These are phyloP conservation scores for Lactifluus pinguis DNA, from an alignment of 768 basidiomycete species.

Conservation along the genomic window DNA sequence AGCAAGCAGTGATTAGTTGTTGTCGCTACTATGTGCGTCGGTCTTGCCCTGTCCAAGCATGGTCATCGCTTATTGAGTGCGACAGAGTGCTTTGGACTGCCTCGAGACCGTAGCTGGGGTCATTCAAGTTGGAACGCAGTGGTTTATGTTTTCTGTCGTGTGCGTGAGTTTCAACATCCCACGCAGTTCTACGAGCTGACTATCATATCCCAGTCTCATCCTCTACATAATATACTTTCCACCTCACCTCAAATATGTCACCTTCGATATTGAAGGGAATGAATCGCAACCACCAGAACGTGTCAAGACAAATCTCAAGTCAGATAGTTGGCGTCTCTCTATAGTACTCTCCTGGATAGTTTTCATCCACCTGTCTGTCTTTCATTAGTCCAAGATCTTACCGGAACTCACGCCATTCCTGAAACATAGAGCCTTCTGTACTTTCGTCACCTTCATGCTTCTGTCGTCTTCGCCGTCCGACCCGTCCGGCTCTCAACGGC, in stretches of 20 bases:
- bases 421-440: slow-evolving; percentile 40
- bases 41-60: background rate
- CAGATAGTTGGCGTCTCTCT: slow-evolving; percentile 70
- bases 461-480: slow-evolving; percentile 36
- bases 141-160: slow-evolving; percentile 80
- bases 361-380: slow-evolving; percentile 62
- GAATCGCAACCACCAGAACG: slow-evolving; percentile 34
- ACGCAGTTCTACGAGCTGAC: background rate
- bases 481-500: slow-evolving; percentile 29
- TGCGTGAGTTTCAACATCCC: slow-evolving; percentile 32
- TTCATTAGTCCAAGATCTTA: background rate
- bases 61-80: background rate
- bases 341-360: slow-evolving; percentile 66
- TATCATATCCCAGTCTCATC: slow-evolving; percentile 48
- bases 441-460: slow-evolving; percentile 54
- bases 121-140: slow-evolving; percentile 73
- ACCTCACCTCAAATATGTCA: slow-evolving; percentile 62
- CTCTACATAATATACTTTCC: slow-evolving; percentile 94
- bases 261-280: slow-evolving; percentile 34
- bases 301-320: slow-evolving; percentile 44
- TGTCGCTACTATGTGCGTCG: slow-evolving; percentile 65
- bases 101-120: slow-evolving; percentile 76
- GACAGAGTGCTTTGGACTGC: slow-evolving; percentile 60
- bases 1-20: slow-evolving; percentile 75
- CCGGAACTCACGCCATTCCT: slow-evolving; percentile 7